Evolutionary conservation across 2,329 filamentous ascomycete species (phyloP).

Genomic region (Tolypocladium inflatum): DNA sequence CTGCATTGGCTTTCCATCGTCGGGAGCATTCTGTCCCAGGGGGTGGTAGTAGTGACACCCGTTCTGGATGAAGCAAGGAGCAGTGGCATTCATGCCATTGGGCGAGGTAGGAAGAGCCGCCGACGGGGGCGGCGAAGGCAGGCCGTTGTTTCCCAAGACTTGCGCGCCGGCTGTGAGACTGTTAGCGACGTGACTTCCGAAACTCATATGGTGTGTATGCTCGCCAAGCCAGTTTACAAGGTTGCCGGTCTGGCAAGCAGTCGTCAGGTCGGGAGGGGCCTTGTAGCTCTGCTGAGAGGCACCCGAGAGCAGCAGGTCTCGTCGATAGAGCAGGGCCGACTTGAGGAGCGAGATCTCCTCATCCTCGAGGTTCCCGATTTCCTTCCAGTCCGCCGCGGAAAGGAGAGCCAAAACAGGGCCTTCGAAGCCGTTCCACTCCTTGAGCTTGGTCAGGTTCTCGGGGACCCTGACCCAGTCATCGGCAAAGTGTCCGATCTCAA

Average conservation of each 20-base stretch:
- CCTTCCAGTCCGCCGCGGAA: slow-evolving; percentile 13
- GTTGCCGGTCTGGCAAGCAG: slow-evolving; percentile 13
- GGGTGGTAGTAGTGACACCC: slow-evolving; percentile 17
- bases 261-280: slow-evolving; percentile 15
- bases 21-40: not conserved
- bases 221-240: slow-evolving; percentile 29
- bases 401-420: slow-evolving; percentile 19
- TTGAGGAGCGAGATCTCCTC: slow-evolving; percentile 18
- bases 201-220: slow-evolving; percentile 1
- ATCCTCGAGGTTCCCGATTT: slow-evolving; percentile 18
- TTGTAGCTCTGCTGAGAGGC: slow-evolving; percentile 1
- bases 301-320: slow-evolving; percentile 14
- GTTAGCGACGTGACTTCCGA: slow-evolving; percentile 5
- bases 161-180: slow-evolving; percentile 16
- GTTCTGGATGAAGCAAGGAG: slow-evolving; percentile 9
- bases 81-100: slow-evolving; percentile 7
- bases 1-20: not conserved
- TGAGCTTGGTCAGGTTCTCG: slow-evolving; percentile 21
- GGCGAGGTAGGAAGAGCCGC: slow-evolving; percentile 10
- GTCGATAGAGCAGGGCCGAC: slow-evolving; percentile 22
- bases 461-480: slow-evolving; percentile 23
- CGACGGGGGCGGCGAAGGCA: slow-evolving; percentile 16
- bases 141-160: slow-evolving; percentile 15
- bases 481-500: slow-evolving; percentile 23
- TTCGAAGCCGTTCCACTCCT: slow-evolving; percentile 15